Evolutionary conservation across 306 rosid genomes (phyloP).

Genomic region (Vigna radiata): DNA sequence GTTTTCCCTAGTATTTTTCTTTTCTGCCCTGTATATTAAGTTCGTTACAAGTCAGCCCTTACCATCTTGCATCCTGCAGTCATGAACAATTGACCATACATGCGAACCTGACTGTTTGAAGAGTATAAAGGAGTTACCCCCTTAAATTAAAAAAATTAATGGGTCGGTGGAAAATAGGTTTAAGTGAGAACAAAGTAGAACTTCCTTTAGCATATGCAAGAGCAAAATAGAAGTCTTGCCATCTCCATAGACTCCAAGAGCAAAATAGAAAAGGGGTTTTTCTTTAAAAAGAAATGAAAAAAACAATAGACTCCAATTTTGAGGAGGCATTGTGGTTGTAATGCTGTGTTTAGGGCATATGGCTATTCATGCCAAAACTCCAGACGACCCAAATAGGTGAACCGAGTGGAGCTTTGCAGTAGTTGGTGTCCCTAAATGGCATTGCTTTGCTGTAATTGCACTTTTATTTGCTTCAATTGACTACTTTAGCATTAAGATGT

Average conservation of each 20-base stretch:
- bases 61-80: background rate
- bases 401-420: background rate
- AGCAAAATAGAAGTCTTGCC: background rate
- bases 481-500: background rate
- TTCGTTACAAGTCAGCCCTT: background rate
- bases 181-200: background rate
- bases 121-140: background rate
- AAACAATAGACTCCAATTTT: background rate
- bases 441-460: constrained; percentile 3
- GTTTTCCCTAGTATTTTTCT: background rate
- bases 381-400: background rate
- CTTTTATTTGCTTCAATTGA: background rate
- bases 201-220: background rate
- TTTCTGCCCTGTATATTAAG: background rate
- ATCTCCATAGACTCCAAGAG: background rate
- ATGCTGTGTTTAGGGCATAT: background rate
- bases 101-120: background rate
- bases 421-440: background rate
- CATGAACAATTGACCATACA: background rate
- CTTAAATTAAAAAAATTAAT: background rate
- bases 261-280: background rate
- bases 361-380: background rate
- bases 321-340: background rate
- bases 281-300: background rate
- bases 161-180: background rate